Percentiles rank a stretch among this genome's conserved stretches.
phyloP scores from a whole-genome alignment of 73 alveolate genomes.

The Paramecium octaurelia region DNA sequence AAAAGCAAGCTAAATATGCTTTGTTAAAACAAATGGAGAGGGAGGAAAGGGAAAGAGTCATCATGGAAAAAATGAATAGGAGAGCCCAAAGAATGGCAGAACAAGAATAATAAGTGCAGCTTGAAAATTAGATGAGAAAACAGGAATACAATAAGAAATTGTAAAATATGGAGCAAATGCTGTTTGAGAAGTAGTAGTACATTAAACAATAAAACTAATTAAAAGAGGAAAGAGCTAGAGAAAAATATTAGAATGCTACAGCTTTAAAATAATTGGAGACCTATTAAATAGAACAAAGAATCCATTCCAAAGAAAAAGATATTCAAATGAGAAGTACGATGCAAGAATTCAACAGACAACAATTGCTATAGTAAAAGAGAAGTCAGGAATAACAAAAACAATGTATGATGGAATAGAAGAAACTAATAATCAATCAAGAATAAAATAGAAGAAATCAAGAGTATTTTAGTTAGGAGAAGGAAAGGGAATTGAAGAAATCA shows the following conservation, averaged over 20 bases:
- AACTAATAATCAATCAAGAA: background rate
- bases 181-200: background rate
- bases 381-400: background rate
- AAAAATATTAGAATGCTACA: background rate
- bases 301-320: constrained; percentile 18
- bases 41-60: background rate
- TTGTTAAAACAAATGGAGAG: background rate
- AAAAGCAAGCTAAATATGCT: background rate
- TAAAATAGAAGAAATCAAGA: background rate
- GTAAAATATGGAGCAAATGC: background rate
- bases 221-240: constrained; percentile 19
- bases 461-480: background rate
- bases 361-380: background rate
- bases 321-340: background rate
- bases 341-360: background rate
- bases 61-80: background rate
- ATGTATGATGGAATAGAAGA: background rate
- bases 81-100: background rate
- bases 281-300: background rate
- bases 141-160: constrained; percentile 8
- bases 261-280: background rate
- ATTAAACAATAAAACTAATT: background rate
- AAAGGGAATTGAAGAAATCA: background rate
- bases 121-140: background rate
- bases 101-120: background rate